Evolutionary conservation across 2,329 filamentous ascomycete species (phyloP).

Genomic region (Parastagonospora avenae): DNA sequence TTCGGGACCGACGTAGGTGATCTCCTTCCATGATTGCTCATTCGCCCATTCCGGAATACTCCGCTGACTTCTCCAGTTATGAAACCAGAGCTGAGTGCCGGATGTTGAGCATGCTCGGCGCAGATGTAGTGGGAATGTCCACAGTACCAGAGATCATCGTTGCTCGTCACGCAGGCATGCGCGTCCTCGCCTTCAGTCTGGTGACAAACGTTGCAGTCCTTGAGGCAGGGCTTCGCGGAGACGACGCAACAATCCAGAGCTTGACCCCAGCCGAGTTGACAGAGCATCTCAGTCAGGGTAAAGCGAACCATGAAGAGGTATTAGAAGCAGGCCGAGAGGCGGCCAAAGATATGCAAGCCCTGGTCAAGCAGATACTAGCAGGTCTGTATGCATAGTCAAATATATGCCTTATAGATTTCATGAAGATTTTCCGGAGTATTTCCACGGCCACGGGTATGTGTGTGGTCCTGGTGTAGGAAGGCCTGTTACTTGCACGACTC

Average conservation of each 20-base stretch:
- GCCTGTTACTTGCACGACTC: not conserved
- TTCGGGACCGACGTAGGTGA: slow-evolving; percentile 62
- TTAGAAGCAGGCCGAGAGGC: slow-evolving; percentile 65
- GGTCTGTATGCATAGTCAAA: slow-evolving; percentile 39
- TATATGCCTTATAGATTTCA: not conserved
- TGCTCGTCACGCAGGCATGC: slow-evolving; percentile 67
- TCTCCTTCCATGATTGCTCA: not conserved
- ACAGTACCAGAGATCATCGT: slow-evolving; percentile 72
- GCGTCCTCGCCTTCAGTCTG: slow-evolving; percentile 67
- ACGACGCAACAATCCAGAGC: slow-evolving; percentile 59
- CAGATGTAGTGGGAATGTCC: slow-evolving; percentile 74
- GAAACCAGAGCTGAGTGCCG: slow-evolving; percentile 70
- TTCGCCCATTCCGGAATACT: slow-evolving; percentile 6
- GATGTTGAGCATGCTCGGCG: slow-evolving; percentile 64
- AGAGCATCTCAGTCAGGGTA: slow-evolving; percentile 62
- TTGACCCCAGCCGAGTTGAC: slow-evolving; percentile 58
- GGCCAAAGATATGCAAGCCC: slow-evolving; percentile 65
- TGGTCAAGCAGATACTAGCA: slow-evolving; percentile 54
- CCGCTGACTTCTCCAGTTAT: slow-evolving; percentile 52
- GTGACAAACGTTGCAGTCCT: slow-evolving; percentile 69
- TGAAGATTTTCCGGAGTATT: not conserved
- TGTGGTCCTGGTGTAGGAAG: not conserved
- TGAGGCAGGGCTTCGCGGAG: slow-evolving; percentile 62
- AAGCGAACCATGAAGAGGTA: slow-evolving; percentile 69
- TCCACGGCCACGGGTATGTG: not conserved